phyloP scores from a whole-genome alignment of 495 filamentous ascomycete species.

The Podospora pseudocomata region DNA sequence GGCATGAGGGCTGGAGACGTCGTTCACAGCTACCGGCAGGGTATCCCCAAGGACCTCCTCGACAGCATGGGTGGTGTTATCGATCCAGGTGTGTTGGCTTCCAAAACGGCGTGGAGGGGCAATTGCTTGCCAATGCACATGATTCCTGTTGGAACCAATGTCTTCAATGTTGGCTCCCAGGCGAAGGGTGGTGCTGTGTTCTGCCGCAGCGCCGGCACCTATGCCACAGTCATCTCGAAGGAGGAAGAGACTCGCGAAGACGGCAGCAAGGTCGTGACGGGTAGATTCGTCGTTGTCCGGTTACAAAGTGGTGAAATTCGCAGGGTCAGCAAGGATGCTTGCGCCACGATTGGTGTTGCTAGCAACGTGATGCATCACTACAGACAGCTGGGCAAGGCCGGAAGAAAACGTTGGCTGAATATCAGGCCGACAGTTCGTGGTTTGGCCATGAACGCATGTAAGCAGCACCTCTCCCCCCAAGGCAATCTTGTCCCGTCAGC shows the following conservation, averaged over 20 bases:
- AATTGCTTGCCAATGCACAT: conserved; percentile 94
- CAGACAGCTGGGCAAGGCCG: conserved; percentile 88
- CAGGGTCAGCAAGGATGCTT: conserved; percentile 82
- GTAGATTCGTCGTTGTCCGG: conserved; percentile 70
- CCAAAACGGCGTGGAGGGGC: conserved; percentile 88
- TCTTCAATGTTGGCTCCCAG: conserved; percentile 83
- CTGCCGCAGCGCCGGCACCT: conserved; percentile 89
- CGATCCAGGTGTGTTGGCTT: conserved; percentile 91
- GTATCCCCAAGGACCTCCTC: conserved; percentile 80
- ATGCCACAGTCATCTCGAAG: conserved; percentile 80
- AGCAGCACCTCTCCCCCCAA: conserved; percentile 22
- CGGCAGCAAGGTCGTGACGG: conserved; percentile 49
- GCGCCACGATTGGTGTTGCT: conserved; percentile 86
- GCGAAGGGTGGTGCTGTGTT: conserved; percentile 73
- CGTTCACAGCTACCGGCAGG: conserved; percentile 83
- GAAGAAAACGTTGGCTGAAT: conserved; percentile 84
- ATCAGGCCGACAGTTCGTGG: conserved; percentile 92
- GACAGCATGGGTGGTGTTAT: conserved; percentile 84
- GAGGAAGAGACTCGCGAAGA: conserved; percentile 64
- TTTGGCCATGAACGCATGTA: conserved; percentile 94
- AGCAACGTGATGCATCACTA: conserved; percentile 92
- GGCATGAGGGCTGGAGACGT: conserved; percentile 89
- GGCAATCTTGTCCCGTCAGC: conserved; percentile 2
- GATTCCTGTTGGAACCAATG: conserved; percentile 85
- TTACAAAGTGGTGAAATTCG: conserved; percentile 90